Evolutionary conservation across 2,329 filamentous ascomycete genomes (phyloP), one percentile per base, ranked within the genome.

Genomic region (Aspergillus quadricinctus): DNA sequence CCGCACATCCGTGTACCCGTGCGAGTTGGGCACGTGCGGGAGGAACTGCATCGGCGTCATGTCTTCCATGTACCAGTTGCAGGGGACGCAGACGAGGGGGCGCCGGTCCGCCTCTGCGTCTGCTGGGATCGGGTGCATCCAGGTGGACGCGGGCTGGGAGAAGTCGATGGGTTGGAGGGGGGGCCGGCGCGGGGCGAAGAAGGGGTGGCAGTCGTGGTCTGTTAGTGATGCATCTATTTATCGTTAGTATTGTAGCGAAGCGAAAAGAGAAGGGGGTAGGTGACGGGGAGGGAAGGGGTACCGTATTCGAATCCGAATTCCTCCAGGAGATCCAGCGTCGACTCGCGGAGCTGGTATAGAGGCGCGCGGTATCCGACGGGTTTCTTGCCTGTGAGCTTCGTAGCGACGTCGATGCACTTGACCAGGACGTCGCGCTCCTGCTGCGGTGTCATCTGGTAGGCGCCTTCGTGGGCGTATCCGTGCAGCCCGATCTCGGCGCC

Each of bases 381-480:
- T 0, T 85, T 86, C 72, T 89, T 90, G 5, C 88, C 86, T 43
- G 81, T 83, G 65, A 92, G 88, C 0, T 87, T 83, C 0, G 84
- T 89, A 35, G 91, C 80, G 71, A 91, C 79, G 23, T 81, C 81
- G 68, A 86, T 90, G 19, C 87, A 90, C 72, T 89, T 89, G 65
- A 88, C 85, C 5, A 93, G 80, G 3, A 92, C 85, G 57, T 88
- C 87, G 6, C 81, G 81, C 69, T 92, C 88, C 72, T 92, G 88
- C 64, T 89, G 85, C 1, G 87, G 69, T 0, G 81, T 88, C 83
- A 90, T 88, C 50, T 86, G 82, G 10, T 78, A 80, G 0, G 88
- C 86, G 61, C 89, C 89, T 67, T 90, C 87, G 63, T 90, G 87
- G 0, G 82, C 84, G 71, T 90, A 90, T 5, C 86, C 88, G 48